Evolutionary conservation across 1,284 basidiomycete genomes (phyloP).

Genomic region (Boletellus dicymbophilus): DNA sequence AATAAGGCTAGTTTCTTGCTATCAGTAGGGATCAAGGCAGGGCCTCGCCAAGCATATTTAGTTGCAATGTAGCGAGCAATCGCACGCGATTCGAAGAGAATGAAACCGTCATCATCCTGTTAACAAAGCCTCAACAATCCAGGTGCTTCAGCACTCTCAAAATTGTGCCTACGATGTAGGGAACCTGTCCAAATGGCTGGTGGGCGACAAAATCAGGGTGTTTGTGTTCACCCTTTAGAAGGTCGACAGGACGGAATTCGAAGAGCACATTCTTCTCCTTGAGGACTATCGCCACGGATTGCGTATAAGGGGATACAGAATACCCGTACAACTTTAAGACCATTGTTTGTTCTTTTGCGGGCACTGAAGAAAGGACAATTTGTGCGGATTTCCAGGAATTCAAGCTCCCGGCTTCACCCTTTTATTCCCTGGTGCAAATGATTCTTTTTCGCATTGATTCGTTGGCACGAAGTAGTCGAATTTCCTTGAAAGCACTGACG

Average conservation of each 20-base stretch:
- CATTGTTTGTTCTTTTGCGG: too few species aligned
- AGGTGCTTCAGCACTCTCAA: too few species aligned
- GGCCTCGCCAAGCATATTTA: constrained; percentile 34
- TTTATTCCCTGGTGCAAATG: too few species aligned
- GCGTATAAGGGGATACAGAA: constrained; percentile 43
- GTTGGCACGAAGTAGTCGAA: too few species aligned
- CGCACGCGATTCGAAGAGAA: constrained; percentile 43
- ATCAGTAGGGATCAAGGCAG: constrained; percentile 33
- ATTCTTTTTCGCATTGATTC: too few species aligned
- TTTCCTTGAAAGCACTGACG: too few species aligned
- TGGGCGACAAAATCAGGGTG: constrained; percentile 41
- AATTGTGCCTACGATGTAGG: constrained; percentile 56
- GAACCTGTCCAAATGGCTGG: constrained; percentile 67
- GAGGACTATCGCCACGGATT: constrained; percentile 44
- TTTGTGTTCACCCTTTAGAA: constrained; percentile 48
- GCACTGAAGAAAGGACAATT: too few species aligned
- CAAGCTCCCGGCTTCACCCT: too few species aligned
- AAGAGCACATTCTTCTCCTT: constrained; percentile 53
- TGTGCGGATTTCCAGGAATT: too few species aligned
- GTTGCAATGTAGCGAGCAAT: constrained; percentile 42
- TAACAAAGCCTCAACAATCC: too few species aligned
- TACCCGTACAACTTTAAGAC: constrained; percentile 50
- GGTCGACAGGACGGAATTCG: constrained; percentile 45
- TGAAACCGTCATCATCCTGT: constrained; percentile 37
- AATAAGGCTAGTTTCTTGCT: constrained; percentile 37